phyloP scores from a whole-genome alignment of 129 eudicot species.

The Daucus carota region DH1_v3.0 NC_030388.2:22651501-22652000 shows the following conservation, averaged over 20 bases:
- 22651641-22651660: conserved; percentile 8
- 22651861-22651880: background rate
- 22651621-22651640: background rate
- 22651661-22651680: background rate
- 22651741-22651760: background rate
- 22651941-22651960: too few relatives aligned
- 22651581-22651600: background rate
- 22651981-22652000: too few relatives aligned
- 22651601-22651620: background rate
- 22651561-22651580: background rate
- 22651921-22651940: too few relatives aligned
- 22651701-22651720: background rate
- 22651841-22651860: background rate
- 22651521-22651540: background rate
- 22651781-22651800: background rate
- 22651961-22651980: too few relatives aligned
- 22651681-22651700: background rate
- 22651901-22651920: too few relatives aligned
- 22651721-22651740: background rate
- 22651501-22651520: background rate
- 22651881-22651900: too few relatives aligned
- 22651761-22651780: background rate
- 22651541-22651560: conserved; percentile 5
- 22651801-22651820: background rate
- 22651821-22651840: background rate